Conservation (phyloP, 2,329 filamentous ascomycete genomes). For the Colletotrichum sp. region DNA sequence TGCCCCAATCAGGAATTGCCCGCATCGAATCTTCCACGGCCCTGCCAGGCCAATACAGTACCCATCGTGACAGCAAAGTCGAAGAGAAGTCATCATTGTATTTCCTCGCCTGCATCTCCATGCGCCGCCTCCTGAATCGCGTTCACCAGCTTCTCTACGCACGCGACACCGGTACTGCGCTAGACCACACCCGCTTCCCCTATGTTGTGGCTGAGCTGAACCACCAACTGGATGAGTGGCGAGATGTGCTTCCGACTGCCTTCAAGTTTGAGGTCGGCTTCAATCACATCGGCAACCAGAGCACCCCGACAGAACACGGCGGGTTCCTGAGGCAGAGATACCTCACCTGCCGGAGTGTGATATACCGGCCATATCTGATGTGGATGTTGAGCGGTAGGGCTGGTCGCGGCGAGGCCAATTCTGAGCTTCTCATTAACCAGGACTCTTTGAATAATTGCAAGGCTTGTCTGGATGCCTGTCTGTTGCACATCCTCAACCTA, state of each 20-base stretch:
- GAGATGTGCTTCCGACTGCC: conserved; percentile 46
- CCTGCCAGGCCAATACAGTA: conserved; percentile 50
- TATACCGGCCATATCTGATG: conserved; percentile 56
- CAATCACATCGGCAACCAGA: conserved; percentile 12
- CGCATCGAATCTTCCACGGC: conserved; percentile 55
- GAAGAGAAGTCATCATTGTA: conserved; percentile 55
- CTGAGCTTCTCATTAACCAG: conserved; percentile 27
- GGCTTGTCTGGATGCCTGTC: conserved; percentile 49
- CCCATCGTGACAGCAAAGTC: conserved; percentile 39
- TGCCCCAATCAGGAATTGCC: conserved; percentile 54
- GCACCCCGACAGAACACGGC: conserved; percentile 42
- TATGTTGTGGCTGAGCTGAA: conserved; percentile 51
- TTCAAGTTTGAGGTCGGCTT: conserved; percentile 44
- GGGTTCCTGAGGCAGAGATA: conserved; percentile 56
- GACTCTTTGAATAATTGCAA: conserved; percentile 46
- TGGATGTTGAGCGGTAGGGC: conserved; percentile 48
- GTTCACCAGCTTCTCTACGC: conserved; percentile 56
- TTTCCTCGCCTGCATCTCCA: conserved; percentile 58
- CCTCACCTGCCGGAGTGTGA: conserved; percentile 55
- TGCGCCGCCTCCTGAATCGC: conserved; percentile 51
- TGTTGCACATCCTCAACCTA: conserved; percentile 53
- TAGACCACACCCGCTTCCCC: conserved; percentile 49
- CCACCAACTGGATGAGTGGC: conserved; percentile 54
- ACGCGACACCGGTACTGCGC: conserved; percentile 44
- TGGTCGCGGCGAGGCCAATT: conserved; percentile 26